Base-by-base conservation (phyloP, 2,329 filamentous ascomycete species). In the Bipolaris sorokiniana region DNA sequence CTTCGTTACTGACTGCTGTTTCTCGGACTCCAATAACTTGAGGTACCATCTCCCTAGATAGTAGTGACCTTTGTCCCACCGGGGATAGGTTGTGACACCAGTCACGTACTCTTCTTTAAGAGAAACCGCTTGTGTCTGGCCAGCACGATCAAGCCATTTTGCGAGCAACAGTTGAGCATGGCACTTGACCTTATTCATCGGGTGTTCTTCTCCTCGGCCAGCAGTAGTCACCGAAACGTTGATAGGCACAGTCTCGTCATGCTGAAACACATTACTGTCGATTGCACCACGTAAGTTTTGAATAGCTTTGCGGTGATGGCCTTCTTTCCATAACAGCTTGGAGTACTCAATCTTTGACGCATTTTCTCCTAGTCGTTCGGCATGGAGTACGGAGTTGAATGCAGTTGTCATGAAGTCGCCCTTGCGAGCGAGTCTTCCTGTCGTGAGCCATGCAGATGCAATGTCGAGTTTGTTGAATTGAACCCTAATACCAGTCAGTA, bases 31-130 rank as follows among this genome's bases (percentile, higher is more conserved):
- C 3, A 97, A 81, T 3, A 98, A 85, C 76, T 97, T 99, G 75
- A 97, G 96, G 83, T 99, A 99, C 77, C 98, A 92, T 45, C 94
- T 92, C 5, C 95, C 95, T 9, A 99, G 84, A 74, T 97, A 97
- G 75, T 98, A 99, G 73, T 98, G 94, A 0, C 92, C 93, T 76
- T 97, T 98, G 73, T 99, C 95, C 93, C 94, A 99, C 49, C 86
- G 86, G 5, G 82, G 79, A 61, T 75, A 80, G 2, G 86, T 87
- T 71, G 85, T 88, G n/a, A 90, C 86, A 1, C 93, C 93, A 64
- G 90, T 86, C 61, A 92, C 89, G 68, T 97, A 99, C 23, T 72
- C 69, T 18, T 74, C 70, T 70, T 91, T 91, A 62, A 98, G 84
- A 3, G 90, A 87, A 42, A 87, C 84, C 3, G 91, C 90, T 69